Conservation (phyloP, 495 filamentous ascomycete species). For the Podospora anserina region DNA sequence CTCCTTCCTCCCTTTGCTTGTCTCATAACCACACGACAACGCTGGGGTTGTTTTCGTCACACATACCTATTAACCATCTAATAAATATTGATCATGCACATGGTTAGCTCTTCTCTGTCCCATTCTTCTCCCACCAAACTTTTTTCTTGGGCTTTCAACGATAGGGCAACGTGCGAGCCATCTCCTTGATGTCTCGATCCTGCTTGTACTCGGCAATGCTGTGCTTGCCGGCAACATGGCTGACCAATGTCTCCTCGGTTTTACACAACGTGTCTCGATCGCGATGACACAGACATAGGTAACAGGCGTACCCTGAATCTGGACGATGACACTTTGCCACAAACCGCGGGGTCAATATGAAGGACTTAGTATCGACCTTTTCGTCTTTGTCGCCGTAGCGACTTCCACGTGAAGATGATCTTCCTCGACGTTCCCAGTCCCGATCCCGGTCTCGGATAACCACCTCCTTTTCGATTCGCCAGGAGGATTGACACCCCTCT, state of each 20-base stretch:
- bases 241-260: constrained; percentile 28
- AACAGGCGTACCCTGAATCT: constrained; percentile 31
- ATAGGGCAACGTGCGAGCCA: constrained; percentile 11
- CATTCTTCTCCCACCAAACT: too few relatives aligned
- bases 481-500: constrained; percentile 14
- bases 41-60: background rate
- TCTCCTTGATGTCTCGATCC: constrained; percentile 33
- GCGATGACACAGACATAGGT: constrained; percentile 26
- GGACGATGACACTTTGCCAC: constrained; percentile 36
- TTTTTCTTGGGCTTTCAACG: background rate
- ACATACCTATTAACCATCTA: too few relatives aligned
- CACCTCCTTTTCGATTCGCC: constrained; percentile 34
- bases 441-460: constrained; percentile 11
- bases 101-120: too few relatives aligned
- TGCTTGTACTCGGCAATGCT: constrained; percentile 27
- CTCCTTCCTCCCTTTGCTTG: too few relatives aligned
- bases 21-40: too few relatives aligned
- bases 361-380: constrained; percentile 25
- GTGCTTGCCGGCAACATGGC: constrained; percentile 32
- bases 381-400: constrained; percentile 17
- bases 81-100: too few relatives aligned
- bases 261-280: constrained; percentile 33
- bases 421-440: background rate
- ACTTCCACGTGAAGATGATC: background rate
- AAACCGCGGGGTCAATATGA: constrained; percentile 32